Base-by-base conservation (phyloP, 257 asterid species). In the Przewalskia tangutica region DNA sequence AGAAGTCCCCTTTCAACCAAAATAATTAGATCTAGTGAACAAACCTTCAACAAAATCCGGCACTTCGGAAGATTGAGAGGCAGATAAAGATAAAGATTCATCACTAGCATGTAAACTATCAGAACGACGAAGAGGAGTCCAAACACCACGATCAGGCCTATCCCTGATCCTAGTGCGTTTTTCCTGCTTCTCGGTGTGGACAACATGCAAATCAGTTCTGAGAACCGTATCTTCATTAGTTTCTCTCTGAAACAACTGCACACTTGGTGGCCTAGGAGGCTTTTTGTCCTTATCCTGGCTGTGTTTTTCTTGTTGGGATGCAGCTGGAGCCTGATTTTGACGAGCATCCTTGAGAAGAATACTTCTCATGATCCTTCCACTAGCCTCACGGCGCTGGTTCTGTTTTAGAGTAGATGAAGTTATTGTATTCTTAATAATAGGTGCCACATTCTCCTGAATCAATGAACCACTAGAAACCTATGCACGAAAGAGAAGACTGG, bases 61-160 rank as follows among this genome's bases (percentile, higher is more conserved):
- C 36, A 84, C 86, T 85, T 89, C 90, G 68, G 92, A 82, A 65
- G 95, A 77, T 82, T 90, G 95, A 75, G 92, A 90, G 79, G 92
- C 83, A 34, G 92, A 85, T 18, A 91, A 90, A 79, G 95, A 88
- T 79, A 90, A 87, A 17, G 97, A 90, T 48, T 89, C 96, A 56
- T 89, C 92, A 88, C 91, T 92, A 64, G 92, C 89, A 83, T 87
- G 94, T 80, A 91, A 86, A 77, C 94, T 92, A 83, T 94, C 97
- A 32, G 97, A 86, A 66, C 91, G 97, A 44, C 91, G 91, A 86
- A 93, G 91, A 83, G 95, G 97, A 64, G 98, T 84, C 98, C 97
- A 90, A 85, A 93, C 96, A 84, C 97, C 98, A 83, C 96, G 94
- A 87, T 95, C 98, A 84, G 97, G 98, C 80, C 97, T 92, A 85